Percentiles rank a stretch among this genome's conserved stretches.
These are phyloP conservation scores for Rhododendron ferrugineum DNA, from an alignment of 148 eudicot species.

Conservation along the genomic window DNA sequence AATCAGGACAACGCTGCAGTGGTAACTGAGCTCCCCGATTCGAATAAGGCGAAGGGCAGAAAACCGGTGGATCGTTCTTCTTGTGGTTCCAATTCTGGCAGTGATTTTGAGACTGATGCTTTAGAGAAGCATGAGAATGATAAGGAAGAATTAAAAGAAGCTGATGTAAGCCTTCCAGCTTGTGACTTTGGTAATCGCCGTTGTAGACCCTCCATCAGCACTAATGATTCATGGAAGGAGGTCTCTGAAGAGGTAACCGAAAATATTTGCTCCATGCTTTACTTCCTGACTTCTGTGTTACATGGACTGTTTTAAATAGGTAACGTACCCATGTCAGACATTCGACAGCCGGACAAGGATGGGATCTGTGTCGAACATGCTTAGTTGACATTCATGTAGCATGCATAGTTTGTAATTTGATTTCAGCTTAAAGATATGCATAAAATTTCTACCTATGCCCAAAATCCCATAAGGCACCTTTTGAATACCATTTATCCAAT, in stretches of 20 bases:
- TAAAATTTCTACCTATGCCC: background rate
- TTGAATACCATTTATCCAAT: background rate
- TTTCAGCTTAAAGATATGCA: background rate
- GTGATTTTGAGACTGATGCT: constrained; percentile 88
- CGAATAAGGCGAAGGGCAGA: constrained; percentile 40
- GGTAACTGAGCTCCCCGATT: constrained; percentile 36
- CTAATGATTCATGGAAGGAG: constrained; percentile 82
- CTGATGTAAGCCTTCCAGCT: constrained; percentile 32
- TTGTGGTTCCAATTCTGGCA: constrained; percentile 94
- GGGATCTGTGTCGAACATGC: background rate
- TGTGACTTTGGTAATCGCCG: constrained; percentile 59
- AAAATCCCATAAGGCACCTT: background rate
- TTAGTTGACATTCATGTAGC: background rate
- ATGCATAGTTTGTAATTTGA: background rate
- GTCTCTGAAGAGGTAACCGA: constrained; percentile 83
- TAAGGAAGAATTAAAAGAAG: constrained; percentile 46
- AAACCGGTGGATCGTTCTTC: constrained; percentile 90
- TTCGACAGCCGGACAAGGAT: background rate
- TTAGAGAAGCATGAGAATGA: constrained; percentile 46
- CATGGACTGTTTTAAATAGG: background rate
- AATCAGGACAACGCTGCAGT: constrained; percentile 30
- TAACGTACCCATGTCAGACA: background rate
- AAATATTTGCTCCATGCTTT: background rate
- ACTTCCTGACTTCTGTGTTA: background rate
- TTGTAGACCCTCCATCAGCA: constrained; percentile 35